Base-by-base conservation (phyloP, 192 early-diverging fungal genomes). In the Linnemannia schmuckeri region DNA sequence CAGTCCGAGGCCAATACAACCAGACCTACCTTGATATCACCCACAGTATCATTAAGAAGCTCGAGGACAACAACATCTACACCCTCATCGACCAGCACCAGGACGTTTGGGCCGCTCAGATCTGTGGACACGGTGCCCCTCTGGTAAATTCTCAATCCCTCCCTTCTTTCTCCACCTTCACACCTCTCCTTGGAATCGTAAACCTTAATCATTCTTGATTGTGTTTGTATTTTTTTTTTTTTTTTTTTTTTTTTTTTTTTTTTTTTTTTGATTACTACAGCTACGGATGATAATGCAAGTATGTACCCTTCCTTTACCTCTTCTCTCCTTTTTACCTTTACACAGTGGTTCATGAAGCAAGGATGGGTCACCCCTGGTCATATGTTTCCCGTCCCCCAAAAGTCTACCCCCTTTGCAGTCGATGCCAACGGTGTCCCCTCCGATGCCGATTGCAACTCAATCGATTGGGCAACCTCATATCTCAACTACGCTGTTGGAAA, bases 1-100 rank as follows among this genome's bases (percentile, higher is more conserved):
- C 94, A 30, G 87, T 85, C 10, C 85, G 90, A 4, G 93, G 92
- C 13, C 79, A 91, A 55, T 93, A 92, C 85, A 91, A 92, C 70
- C 78, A 89, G 33, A 91, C 89, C 0, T 95, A 92, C 69, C 77
- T 95, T 9, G 88, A 90, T 33, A 86, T 91, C 47, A 91, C 93
- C 54, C 72, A 86, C 13, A 54, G 76, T 7, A 92, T 93, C 74
- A 91, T 92, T 17, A 75, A 90, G 75, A 77, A 88, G 71, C 90
- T 91, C 33, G 89, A 91, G 42, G 87, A 82, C 2, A 87, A 91
- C 30, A 89, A 90, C 30, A 94, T 95, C 54, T 95, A 93, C 75
- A 90, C 94, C 10, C 76, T 95, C 10, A 83, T 95, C 8, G 94
- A 95, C 71, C 91, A 93, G 63, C 94, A 95, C 87, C 94, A 95